These are phyloP conservation scores for Leptographium galeiforme DNA, from an alignment of 2,329 filamentous ascomycete genomes.

Conservation along the genomic window DNA sequence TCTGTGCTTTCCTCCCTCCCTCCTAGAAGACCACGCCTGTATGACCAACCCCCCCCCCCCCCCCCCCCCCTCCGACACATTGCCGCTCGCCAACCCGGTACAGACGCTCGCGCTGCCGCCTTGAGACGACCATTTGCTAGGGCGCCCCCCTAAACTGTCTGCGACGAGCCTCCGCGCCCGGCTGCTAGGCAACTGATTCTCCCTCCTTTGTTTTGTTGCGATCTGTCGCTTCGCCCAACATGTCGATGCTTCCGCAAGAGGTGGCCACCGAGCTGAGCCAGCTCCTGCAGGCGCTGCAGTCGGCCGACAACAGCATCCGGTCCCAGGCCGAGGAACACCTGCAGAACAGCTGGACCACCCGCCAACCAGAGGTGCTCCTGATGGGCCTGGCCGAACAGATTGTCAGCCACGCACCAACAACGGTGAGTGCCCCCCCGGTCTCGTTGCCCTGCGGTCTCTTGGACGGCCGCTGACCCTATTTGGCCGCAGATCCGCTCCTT, in stretches of 20 bases:
- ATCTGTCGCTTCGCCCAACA: conserved; percentile 21
- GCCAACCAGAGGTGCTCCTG: conserved; percentile 72
- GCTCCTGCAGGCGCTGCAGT: conserved; percentile 79
- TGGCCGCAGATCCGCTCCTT: conserved; percentile 68
- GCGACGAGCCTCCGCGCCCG: conserved; percentile 3
- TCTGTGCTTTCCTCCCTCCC: conserved; percentile 3
- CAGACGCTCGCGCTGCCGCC: background rate
- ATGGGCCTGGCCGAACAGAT: conserved; percentile 94
- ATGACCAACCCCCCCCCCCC: background rate
- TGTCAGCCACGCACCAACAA: conserved; percentile 57
- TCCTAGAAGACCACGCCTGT: background rate
- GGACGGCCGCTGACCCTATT: background rate
- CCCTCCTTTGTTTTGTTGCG: background rate
- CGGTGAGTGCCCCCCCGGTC: conserved; percentile 35
- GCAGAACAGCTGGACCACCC: conserved; percentile 75
- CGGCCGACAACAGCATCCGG: conserved; percentile 74
- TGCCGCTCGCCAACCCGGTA: background rate
- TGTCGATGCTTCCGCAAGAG: conserved; percentile 80
- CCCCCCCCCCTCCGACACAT: background rate
- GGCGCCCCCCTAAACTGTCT: background rate
- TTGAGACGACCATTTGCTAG: background rate
- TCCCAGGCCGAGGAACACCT: conserved; percentile 82
- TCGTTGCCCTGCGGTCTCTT: background rate
- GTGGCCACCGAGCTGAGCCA: conserved; percentile 72
- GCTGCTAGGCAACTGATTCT: background rate